Evolutionary conservation across 495 filamentous ascomycete genomes (phyloP).

Genomic region (Umbilicaria muhlenbergii): DNA sequence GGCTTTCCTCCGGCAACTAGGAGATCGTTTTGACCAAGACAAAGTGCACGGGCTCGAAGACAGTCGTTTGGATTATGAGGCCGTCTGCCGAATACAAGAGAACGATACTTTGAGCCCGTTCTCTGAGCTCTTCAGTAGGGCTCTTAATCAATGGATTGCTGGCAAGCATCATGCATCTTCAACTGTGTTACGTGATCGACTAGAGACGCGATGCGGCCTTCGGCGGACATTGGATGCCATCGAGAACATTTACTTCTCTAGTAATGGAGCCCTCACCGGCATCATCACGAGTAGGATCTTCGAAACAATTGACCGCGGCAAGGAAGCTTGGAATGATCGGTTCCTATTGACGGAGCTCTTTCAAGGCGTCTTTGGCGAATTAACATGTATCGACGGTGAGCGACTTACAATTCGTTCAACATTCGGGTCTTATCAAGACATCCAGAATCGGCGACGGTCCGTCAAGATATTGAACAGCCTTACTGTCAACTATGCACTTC

Average conservation of each 20-base stretch:
- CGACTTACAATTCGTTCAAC: slow-evolving; percentile 38
- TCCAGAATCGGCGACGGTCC: slow-evolving; percentile 15
- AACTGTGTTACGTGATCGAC: slow-evolving; percentile 40
- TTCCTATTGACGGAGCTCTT: slow-evolving; percentile 69
- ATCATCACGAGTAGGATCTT: slow-evolving; percentile 56
- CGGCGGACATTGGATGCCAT: slow-evolving; percentile 49
- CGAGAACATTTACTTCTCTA: slow-evolving; percentile 54
- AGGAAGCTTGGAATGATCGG: slow-evolving; percentile 60
- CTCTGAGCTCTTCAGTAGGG: slow-evolving; percentile 49
- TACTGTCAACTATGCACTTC: slow-evolving; percentile 44
- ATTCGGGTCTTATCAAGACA: slow-evolving; percentile 5
- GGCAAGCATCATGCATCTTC: slow-evolving; percentile 55
- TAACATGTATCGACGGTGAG: slow-evolving; percentile 36
- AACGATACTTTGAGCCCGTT: slow-evolving; percentile 46
- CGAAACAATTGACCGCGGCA: slow-evolving; percentile 54
- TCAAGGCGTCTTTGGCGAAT: slow-evolving; percentile 45
- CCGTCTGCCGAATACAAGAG: slow-evolving; percentile 8
- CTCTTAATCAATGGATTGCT: slow-evolving; percentile 58
- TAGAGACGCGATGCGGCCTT: slow-evolving; percentile 57
- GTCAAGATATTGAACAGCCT: slow-evolving; percentile 40
- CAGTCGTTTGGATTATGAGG: slow-evolving; percentile 16
- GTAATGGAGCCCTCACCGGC: slow-evolving; percentile 47
- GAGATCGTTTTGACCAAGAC: slow-evolving; percentile 1
- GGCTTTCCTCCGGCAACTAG: slow-evolving; percentile 56
- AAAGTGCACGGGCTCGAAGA: slow-evolving; percentile 1